Base-by-base conservation (phyloP, 345 rosid genomes). In the Aquilaria sinensis region DNA sequence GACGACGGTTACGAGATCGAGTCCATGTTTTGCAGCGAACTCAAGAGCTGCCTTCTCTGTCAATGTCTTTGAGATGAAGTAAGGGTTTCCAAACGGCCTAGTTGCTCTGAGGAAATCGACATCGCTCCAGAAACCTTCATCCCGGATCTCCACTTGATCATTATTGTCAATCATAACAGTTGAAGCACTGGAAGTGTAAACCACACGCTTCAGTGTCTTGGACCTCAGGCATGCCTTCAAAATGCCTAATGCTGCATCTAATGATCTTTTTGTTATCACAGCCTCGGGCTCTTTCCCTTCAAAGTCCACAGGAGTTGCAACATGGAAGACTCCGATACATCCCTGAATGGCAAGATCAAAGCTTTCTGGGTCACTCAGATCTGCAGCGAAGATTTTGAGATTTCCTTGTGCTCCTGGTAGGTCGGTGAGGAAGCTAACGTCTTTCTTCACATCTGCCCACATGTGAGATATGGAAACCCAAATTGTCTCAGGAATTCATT, bases 181-280 rank as follows among this genome's bases (percentile, higher is more conserved):
- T 0, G 77, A 11, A 7, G 67, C 54, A 30, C 92, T 87, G 2
- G 92, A 83, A 55, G 92, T 85, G 75, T 82, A 90, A 4, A 87
- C 80, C 1, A 85, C 79, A 7, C 86, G 72, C 65, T 78, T 82
- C 34, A 87, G 88, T 0, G 86, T 83, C 62, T 74, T 78, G 8
- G 83, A 65, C 11, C 78, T 74, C 61, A 76, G 37, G 76, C 85
- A 85, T 4, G 85, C 70, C 47, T 75, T 82, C 2, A 87, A 37
- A 50, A 90, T 82, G 37, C 85, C 87, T 31, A 74, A 47, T 1
- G 80, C 50, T 61, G 87, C 96, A 12, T 74, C 72, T 3, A 81
- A 70, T 31, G 89, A 49, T 63, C 85, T 78, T 53, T 78, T 70
- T 0, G 78, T 80, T 6, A 80, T 70, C 9, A 68, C 70, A 23